Base-by-base conservation (phyloP, 2,329 filamentous ascomycete species). In the Penicillium digitatum region DNA sequence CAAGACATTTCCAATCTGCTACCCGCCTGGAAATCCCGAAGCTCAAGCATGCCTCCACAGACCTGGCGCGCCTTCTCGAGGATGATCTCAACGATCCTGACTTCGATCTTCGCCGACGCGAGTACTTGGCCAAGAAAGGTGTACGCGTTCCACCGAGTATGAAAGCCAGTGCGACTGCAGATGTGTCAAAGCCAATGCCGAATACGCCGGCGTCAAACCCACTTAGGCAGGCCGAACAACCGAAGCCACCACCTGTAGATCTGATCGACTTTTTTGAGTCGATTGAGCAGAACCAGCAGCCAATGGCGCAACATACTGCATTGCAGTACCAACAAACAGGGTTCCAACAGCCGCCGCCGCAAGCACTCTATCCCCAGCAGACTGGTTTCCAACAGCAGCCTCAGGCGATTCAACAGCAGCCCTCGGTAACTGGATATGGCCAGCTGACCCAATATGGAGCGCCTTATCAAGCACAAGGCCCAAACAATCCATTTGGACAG, bases 201-300 rank as follows among this genome's bases (percentile, higher is more conserved):
- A 24, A 22, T 20, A 3, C 43, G 14, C 22, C 42, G 14, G 51
- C 52, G 47, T 55, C 65, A 9, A 62, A 59, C 48, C 59, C 66
- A 42, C 59, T 67, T 57, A 72, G 59, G 65, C 68, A 52, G 59
- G 62, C 38, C 54, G 69, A 52, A 70, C 67, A 68, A 54, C 59
- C 62, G 35, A 78, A 75, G 58, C 66, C 71, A 11, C 70, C 74
- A 9, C 72, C 74, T 3, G 85, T 87, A 27, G 89, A 95, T 77
- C 79, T 95, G 58, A 97, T 95, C 69, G 94, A 93, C 77, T 96
- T 95, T 74, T 96, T 96, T 72, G 93, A 87, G 68, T 92, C 90
- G 6, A 96, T 95, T 66, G 92, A 96, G 68, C 86, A 90, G 69
- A 91, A 92, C 61, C 90, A 94, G 71, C 89, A 89, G 48, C 79